Evolutionary conservation across 208 protist species (phyloP).

Genomic region (Crithidia sp.): DNA sequence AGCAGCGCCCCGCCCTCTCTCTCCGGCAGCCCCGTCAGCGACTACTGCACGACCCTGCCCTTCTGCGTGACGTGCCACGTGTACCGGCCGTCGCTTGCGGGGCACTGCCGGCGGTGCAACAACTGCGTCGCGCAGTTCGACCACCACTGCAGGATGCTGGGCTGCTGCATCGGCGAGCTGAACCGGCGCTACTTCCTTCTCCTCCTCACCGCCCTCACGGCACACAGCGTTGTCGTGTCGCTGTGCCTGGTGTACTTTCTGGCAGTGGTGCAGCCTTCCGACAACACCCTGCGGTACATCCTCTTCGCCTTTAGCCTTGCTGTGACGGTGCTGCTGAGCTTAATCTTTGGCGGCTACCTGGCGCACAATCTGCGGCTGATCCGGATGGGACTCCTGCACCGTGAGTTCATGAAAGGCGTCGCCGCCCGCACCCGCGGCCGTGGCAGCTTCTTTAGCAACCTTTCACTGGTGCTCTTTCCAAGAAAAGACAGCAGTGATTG

Average conservation of each 20-base stretch:
- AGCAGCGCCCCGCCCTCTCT: conserved; percentile 13
- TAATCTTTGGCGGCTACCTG: conserved; percentile 26
- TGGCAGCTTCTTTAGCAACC: conserved; percentile 23
- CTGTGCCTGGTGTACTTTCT: conserved; percentile 30
- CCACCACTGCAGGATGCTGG: conserved; percentile 37
- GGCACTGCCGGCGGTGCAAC: conserved; percentile 36
- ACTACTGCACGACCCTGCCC: conserved; percentile 35
- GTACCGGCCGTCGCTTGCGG: conserved; percentile 33
- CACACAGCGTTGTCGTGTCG: conserved; percentile 15
- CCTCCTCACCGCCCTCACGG: conserved; percentile 18
- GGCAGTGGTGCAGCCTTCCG: conserved; percentile 10
- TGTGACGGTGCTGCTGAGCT: conserved; percentile 13
- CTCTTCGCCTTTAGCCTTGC: conserved; percentile 21
- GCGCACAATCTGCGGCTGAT: conserved; percentile 36
- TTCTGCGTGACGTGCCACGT: conserved; percentile 36
- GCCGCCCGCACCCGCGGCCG: conserved; percentile 23
- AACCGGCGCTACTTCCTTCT: conserved; percentile 41
- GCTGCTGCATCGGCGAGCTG: conserved; percentile 38
- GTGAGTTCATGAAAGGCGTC: conserved; percentile 36
- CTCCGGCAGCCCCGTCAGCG: conserved; percentile 12
- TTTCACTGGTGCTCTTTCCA: conserved; percentile 19
- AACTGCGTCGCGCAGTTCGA: conserved; percentile 38
- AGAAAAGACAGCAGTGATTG: conserved; percentile 23
- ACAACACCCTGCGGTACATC: conserved; percentile 23
- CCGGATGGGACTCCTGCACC: conserved; percentile 36